Base-by-base conservation (phyloP, 768 basidiomycete genomes). In the Boletus barrowsii region DNA sequence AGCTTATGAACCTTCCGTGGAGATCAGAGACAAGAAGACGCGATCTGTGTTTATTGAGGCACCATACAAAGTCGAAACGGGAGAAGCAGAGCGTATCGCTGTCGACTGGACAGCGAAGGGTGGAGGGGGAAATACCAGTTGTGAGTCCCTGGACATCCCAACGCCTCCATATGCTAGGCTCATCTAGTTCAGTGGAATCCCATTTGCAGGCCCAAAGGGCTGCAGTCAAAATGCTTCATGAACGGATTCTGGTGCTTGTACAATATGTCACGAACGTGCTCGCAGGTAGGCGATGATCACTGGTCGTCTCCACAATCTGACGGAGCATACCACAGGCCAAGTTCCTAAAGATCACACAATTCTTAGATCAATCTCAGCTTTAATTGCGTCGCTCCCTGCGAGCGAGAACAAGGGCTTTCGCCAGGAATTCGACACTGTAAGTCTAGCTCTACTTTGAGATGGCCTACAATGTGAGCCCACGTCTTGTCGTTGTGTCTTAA, bases 71-170 rank as follows among this genome's bases (percentile, higher is more conserved):
- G 88, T 99, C 17, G 96, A 98, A 72, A 98, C 96, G 0, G 97
- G 96, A 33, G 97, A 99, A 73, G 97, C 97, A 15, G 97, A 99
- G 69, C 86, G 97, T 37, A 98, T 99, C 58, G 97, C 97, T 7
- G 97, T 99, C 0, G 96, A 98, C 68, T 96, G 93, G 81, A 91
- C 91, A 3, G 89, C 91, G 24, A 84, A 86, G 68, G 90, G 90
- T 10, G 90, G 92, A 45, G 89, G 83, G 29, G 88, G 85, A 58
- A 88, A 86, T 41, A 90, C 85, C 14, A 90, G 85, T 58, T 74
- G 93, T 93, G 61, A 73, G 89, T 77, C 44, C 46, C 35, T 22
- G 30, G 24, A 14, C 8, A 33, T 42, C 55, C 57, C 26, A 15
- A 11, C 13, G 1, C 10, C 41, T 29, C 20, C 10, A 42, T 20